Conservation (phyloP, 306 rosid species). For the Vigna reflexopilosa region DNA sequence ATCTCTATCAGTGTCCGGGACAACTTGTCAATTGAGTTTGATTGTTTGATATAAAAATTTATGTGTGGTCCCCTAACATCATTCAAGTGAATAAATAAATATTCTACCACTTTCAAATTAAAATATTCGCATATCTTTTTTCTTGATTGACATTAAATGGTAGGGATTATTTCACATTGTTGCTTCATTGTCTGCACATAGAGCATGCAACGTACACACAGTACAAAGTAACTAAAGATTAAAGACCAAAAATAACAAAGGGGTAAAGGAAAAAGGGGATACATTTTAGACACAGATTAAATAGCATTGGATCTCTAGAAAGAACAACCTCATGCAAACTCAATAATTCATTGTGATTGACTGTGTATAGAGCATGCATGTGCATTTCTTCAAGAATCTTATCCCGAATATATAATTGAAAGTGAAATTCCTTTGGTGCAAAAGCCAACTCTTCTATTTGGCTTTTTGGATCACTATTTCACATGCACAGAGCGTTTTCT, state of each 20-base stretch:
- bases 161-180: background rate
- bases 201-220: background rate
- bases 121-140: background rate
- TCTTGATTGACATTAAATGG: background rate
- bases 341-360: conserved; percentile 29
- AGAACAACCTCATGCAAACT: background rate
- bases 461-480: conserved; percentile 32
- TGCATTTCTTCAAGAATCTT: conserved; percentile 10
- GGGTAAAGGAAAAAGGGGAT: background rate
- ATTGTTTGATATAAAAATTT: background rate
- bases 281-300: background rate
- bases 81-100: background rate
- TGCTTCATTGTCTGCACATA: background rate
- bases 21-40: conserved; percentile 15
- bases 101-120: background rate
- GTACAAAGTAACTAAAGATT: background rate
- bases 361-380: conserved; percentile 5
- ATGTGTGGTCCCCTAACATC: conserved; percentile 29
- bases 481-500: conserved; percentile 30
- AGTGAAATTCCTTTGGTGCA: conserved; percentile 19
- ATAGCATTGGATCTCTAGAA: background rate
- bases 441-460: conserved; percentile 33
- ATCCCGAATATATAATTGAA: conserved; percentile 34
- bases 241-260: background rate
- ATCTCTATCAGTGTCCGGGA: conserved; percentile 16